Evolutionary conservation across 768 basidiomycete species (phyloP).

Genomic region (Podaxis sp.): DNA sequence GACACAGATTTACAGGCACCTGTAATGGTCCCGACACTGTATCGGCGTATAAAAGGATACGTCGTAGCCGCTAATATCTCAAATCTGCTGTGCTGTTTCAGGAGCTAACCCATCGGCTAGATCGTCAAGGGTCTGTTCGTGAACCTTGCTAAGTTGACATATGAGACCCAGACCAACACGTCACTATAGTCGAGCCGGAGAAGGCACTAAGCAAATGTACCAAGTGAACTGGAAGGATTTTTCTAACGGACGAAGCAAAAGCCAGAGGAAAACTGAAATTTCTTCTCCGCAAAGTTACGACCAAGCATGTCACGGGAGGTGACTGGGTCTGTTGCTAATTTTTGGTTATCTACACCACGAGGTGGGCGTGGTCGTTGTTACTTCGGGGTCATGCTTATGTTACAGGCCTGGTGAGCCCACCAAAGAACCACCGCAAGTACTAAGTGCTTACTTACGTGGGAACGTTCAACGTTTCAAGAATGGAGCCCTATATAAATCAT

Average conservation of each 20-base stretch:
- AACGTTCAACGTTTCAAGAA: too few species aligned
- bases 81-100: neutral
- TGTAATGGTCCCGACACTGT: neutral
- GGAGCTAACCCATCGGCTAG: neutral
- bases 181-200: conserved; percentile 4
- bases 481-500: too few species aligned
- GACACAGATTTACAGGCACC: neutral
- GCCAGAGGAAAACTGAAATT: conserved; percentile 19
- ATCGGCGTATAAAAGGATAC: neutral
- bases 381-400: neutral
- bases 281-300: conserved; percentile 16
- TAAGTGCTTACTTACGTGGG: too few species aligned
- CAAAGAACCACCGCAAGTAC: too few species aligned
- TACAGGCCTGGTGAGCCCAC: too few species aligned
- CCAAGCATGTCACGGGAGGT: neutral
- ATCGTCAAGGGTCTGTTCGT: conserved; percentile 7
- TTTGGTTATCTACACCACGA: neutral
- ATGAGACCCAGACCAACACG: neutral
- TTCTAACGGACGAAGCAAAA: conserved; percentile 7
- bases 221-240: neutral
- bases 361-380: neutral
- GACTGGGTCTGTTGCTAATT: neutral
- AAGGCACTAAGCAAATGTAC: conserved; percentile 14
- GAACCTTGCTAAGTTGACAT: conserved; percentile 17
- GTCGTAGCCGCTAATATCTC: neutral